Evolutionary conservation across 1,139 yeast genomes (phyloP).

Genomic region (Taphrina deformans): DNA sequence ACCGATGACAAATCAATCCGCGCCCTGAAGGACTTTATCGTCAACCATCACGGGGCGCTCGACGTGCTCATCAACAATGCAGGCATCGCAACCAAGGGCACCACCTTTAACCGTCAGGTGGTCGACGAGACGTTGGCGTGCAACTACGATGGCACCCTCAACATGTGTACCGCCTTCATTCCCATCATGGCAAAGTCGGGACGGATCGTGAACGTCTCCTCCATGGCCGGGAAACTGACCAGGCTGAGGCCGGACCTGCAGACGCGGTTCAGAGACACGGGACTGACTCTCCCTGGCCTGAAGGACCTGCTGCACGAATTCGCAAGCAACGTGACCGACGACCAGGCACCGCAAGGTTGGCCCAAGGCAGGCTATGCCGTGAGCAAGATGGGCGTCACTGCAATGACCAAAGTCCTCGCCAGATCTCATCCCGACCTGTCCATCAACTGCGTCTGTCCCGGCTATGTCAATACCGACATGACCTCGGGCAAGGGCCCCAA

Average conservation of each 20-base stretch:
- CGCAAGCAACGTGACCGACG: background rate
- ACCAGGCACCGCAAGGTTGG: slow-evolving; percentile 6
- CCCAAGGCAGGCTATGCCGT: slow-evolving; percentile 12
- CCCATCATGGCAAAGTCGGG: background rate
- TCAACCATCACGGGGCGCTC: background rate
- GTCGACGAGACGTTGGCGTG: background rate
- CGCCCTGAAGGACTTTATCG: background rate
- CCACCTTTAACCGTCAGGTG: background rate
- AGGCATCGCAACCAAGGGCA: slow-evolving; percentile 7
- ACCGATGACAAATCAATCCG: background rate
- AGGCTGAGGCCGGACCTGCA: background rate
- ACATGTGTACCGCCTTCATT: background rate
- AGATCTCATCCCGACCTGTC: background rate
- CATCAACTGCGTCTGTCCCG: slow-evolving; percentile 7
- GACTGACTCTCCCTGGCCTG: background rate
- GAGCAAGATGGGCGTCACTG: slow-evolving; percentile 6
- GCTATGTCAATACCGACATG: slow-evolving; percentile 4
- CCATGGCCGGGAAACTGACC: background rate
- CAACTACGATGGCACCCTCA: background rate
- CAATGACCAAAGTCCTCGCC: slow-evolving; percentile 1
- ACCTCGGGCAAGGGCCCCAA: background rate
- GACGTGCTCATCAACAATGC: slow-evolving; percentile 6
- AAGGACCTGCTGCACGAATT: background rate
- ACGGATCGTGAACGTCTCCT: slow-evolving; percentile 4
- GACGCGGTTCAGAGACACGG: background rate